Conservation (phyloP, 257 asterid genomes). For the Petunia secreta region DNA sequence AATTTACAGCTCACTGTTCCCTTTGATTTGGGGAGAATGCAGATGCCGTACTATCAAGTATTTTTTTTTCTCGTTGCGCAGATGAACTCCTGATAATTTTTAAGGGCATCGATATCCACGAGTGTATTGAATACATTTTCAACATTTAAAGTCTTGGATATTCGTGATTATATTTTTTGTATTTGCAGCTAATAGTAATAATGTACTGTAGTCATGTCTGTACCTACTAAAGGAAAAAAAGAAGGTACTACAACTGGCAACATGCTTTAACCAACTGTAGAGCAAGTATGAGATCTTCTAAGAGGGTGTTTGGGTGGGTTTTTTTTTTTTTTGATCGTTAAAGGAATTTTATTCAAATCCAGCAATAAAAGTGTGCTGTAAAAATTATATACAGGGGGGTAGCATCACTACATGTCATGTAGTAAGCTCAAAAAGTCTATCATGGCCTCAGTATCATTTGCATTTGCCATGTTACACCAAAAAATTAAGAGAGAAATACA, state of each 20-base stretch:
- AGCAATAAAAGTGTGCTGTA: no score
- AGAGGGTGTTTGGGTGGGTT: no score
- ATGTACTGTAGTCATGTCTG: slow-evolving; percentile 2
- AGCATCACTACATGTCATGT: no score
- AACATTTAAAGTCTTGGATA: slow-evolving; percentile 4
- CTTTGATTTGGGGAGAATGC: neutral
- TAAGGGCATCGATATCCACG: neutral
- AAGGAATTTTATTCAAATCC: no score
- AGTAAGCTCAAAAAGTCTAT: no score
- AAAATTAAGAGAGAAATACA: no score
- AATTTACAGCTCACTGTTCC: slow-evolving; percentile 8
- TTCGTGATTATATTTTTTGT: slow-evolving; percentile 6
- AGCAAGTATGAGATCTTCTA: no score
- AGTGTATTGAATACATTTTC: neutral
- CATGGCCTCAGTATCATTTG: no score
- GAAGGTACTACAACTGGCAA: neutral
- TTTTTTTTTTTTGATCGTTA: no score
- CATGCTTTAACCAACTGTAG: neutral
- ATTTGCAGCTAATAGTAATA: slow-evolving; percentile 8
- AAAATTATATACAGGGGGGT: no score
- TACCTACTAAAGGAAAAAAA: neutral
- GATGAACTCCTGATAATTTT: neutral
- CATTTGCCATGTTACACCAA: no score
- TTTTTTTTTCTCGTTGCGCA: neutral
- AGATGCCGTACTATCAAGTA: slow-evolving; percentile 17